phyloP scores from a whole-genome alignment of 2,329 filamentous ascomycete genomes.

The Kalaharituber pfeilii region DNA sequence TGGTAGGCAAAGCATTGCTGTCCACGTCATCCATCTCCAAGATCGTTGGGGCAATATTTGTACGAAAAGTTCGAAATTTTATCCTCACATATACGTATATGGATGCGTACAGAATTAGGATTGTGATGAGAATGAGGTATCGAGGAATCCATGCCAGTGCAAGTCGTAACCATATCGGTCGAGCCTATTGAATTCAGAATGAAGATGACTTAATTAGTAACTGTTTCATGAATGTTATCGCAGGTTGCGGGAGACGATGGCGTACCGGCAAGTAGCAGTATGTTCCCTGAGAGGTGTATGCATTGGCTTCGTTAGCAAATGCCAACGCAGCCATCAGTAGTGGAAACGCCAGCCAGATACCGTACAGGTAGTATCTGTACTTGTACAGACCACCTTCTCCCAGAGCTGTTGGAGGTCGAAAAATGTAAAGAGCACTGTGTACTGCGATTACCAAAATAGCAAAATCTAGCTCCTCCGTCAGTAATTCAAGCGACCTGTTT shows the following conservation, averaged over 20 bases:
- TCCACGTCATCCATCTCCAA: slow-evolving; percentile 18
- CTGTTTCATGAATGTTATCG: background rate
- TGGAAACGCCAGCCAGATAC: slow-evolving; percentile 41
- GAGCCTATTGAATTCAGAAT: slow-evolving; percentile 24
- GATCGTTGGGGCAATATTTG: slow-evolving; percentile 16
- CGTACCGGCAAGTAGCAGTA: slow-evolving; percentile 49
- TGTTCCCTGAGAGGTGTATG: slow-evolving; percentile 45
- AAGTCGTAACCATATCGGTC: slow-evolving; percentile 50
- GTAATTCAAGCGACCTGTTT: slow-evolving; percentile 9
- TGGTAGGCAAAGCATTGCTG: slow-evolving; percentile 9
- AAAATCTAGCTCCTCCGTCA: slow-evolving; percentile 35
- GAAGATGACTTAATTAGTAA: background rate
- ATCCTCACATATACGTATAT: slow-evolving; percentile 50
- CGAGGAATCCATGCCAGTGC: slow-evolving; percentile 56
- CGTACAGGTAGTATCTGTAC: slow-evolving; percentile 44
- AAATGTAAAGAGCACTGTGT: slow-evolving; percentile 56
- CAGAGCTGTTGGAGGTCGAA: slow-evolving; percentile 34
- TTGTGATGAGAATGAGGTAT: slow-evolving; percentile 48
- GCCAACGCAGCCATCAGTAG: slow-evolving; percentile 43
- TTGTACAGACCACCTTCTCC: slow-evolving; percentile 50
- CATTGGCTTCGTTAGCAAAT: slow-evolving; percentile 39
- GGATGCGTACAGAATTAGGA: slow-evolving; percentile 46
- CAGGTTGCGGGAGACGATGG: background rate
- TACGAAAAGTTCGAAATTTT: slow-evolving; percentile 19
- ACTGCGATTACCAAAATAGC: slow-evolving; percentile 55